phyloP scores from a whole-genome alignment of 805 yeast species.

The Pichia nakasei region DNA sequence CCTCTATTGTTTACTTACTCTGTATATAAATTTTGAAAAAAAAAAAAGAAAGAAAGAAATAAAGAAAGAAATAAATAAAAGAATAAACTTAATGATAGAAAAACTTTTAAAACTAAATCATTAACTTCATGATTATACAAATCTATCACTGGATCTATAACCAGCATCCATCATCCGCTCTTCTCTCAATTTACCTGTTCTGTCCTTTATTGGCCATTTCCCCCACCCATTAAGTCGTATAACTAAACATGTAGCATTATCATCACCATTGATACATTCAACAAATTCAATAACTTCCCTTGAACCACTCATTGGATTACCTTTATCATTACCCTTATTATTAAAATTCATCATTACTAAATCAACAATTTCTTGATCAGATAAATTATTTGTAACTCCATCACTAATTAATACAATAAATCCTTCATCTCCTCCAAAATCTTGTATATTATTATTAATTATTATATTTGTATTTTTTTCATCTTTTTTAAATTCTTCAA shows the following conservation, averaged over 20 bases:
- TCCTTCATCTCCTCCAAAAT: slow-evolving; percentile 77
- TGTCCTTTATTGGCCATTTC: slow-evolving; percentile 74
- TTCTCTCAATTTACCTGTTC: slow-evolving; percentile 78
- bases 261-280: slow-evolving; percentile 84
- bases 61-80: too few species aligned
- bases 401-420: slow-evolving; percentile 79
- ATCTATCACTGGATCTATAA: background rate
- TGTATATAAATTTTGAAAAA: too few species aligned
- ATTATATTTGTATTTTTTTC: slow-evolving; percentile 11
- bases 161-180: slow-evolving; percentile 33
- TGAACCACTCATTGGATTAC: slow-evolving; percentile 81
- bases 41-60: too few species aligned
- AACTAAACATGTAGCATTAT: slow-evolving; percentile 89
- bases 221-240: slow-evolving; percentile 88
- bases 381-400: slow-evolving; percentile 72
- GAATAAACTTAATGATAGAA: too few species aligned
- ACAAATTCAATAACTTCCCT: slow-evolving; percentile 77
- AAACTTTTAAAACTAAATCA: too few species aligned
- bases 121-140: too few species aligned
- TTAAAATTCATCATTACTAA: slow-evolving; percentile 61
- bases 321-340: slow-evolving; percentile 55
- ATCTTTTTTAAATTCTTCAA: slow-evolving; percentile 26
- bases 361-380: slow-evolving; percentile 91
- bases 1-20: too few species aligned
- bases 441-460: slow-evolving; percentile 17